Evolutionary conservation across 2,329 filamentous ascomycete genomes (phyloP).

Genomic region (Fusarium verticillioides): DNA sequence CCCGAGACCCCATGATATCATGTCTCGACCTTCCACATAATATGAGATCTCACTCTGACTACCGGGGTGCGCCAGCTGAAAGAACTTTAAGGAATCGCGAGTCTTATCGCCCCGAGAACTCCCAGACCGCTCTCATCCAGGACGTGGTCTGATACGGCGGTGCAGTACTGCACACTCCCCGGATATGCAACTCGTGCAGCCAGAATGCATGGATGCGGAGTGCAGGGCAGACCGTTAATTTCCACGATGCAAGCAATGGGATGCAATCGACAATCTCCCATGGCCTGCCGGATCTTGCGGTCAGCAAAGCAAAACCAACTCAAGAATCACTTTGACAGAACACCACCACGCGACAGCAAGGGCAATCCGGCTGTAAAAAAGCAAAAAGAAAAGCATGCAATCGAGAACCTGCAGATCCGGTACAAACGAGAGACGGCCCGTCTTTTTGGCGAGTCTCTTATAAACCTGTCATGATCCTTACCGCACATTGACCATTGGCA

Average conservation of each 20-base stretch:
- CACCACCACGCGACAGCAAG: background rate
- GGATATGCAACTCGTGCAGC: slow-evolving; percentile 17
- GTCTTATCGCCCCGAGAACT: slow-evolving; percentile 28
- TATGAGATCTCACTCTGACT: background rate
- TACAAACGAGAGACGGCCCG: background rate
- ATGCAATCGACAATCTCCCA: slow-evolving; percentile 16
- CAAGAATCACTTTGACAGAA: background rate
- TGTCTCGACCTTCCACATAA: background rate
- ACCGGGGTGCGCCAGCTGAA: background rate
- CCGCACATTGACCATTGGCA: slow-evolving; percentile 5
- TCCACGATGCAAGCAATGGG: slow-evolving; percentile 25
- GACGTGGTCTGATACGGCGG: slow-evolving; percentile 16
- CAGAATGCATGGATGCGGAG: slow-evolving; percentile 26
- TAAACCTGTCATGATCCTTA: slow-evolving; percentile 22
- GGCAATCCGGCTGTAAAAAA: slow-evolving; percentile 1
- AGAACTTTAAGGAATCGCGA: background rate
- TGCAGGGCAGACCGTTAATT: slow-evolving; percentile 20
- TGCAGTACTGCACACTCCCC: slow-evolving; percentile 20
- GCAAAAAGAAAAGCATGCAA: slow-evolving; percentile 23
- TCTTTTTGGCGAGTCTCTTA: slow-evolving; percentile 28
- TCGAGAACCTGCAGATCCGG: slow-evolving; percentile 20
- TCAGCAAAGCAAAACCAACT: slow-evolving; percentile 9
- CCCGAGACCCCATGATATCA: background rate
- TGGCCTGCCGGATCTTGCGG: slow-evolving; percentile 25
- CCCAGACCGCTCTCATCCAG: slow-evolving; percentile 29